Conservation (phyloP, 495 filamentous ascomycete genomes). For the Xeromyces bisporus region DNA sequence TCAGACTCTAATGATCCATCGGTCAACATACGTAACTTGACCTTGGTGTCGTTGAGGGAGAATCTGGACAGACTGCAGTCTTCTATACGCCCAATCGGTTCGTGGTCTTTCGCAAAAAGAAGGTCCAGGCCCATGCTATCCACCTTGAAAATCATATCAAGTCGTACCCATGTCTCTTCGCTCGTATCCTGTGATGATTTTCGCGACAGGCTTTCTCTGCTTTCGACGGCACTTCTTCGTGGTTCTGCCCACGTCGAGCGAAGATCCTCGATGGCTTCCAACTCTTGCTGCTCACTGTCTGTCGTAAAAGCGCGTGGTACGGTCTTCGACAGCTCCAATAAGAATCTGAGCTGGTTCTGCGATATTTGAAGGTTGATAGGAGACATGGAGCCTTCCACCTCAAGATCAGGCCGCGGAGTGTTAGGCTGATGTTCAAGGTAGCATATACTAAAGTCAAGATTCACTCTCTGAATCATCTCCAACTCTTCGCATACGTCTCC, state of each 20-base stretch:
- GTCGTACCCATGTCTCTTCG: conserved; percentile 69
- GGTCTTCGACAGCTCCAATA: conserved; percentile 66
- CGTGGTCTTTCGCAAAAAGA: conserved; percentile 54
- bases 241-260: conserved; percentile 38
- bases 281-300: conserved; percentile 53
- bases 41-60: conserved; percentile 74
- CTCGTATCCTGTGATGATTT: conserved; percentile 30
- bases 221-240: conserved; percentile 25
- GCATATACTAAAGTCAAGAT: conserved; percentile 78
- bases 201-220: conserved; percentile 26
- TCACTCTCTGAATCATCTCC: conserved; percentile 91
- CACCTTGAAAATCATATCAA: conserved; percentile 85
- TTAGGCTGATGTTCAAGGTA: conserved; percentile 71
- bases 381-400: conserved; percentile 80
- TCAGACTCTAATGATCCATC: conserved; percentile 89
- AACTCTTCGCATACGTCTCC: conserved; percentile 62
- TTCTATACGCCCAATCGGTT: conserved; percentile 61
- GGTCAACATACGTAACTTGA: conserved; percentile 89
- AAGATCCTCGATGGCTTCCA: conserved; percentile 45
- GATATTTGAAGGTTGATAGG: conserved; percentile 81
- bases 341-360: conserved; percentile 75
- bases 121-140: conserved; percentile 77
- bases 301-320: conserved; percentile 74
- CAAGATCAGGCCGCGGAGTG: conserved; percentile 70
- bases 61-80: conserved; percentile 80